These are phyloP conservation scores for Sugiyamaella novakii DNA, from an alignment of 1,139 yeast genomes.

Conservation along the genomic window DNA sequence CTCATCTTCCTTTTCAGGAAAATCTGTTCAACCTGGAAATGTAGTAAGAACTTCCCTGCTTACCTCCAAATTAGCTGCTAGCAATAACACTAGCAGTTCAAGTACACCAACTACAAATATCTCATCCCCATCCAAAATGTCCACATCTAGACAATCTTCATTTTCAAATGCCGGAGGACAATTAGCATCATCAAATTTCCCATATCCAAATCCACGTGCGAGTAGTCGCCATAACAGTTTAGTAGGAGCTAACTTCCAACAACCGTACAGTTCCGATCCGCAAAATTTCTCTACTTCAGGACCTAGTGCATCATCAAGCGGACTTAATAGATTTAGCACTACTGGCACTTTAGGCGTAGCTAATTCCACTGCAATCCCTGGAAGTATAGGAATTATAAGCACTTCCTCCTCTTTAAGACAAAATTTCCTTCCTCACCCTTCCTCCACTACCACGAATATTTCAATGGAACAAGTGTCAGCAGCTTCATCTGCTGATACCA, in stretches of 20 bases:
- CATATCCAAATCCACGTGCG: slow-evolving; percentile 28
- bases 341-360: too few species aligned
- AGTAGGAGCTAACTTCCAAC: slow-evolving; percentile 16
- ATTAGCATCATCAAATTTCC: slow-evolving; percentile 23
- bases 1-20: slow-evolving; percentile 13
- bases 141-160: slow-evolving; percentile 11
- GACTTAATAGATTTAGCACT: neutral
- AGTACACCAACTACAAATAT: slow-evolving; percentile 8
- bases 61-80: slow-evolving; percentile 38
- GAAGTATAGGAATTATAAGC: neutral
- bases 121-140: slow-evolving; percentile 16
- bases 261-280: slow-evolving; percentile 27
- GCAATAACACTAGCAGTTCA: slow-evolving; percentile 10
- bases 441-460: slow-evolving; percentile 36
- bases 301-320: slow-evolving; percentile 7
- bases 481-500: slow-evolving; percentile 27
- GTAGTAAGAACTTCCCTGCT: slow-evolving; percentile 35
- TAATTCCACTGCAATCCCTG: too few species aligned
- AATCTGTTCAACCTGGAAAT: slow-evolving; percentile 9
- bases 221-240: slow-evolving; percentile 23
- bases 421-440: slow-evolving; percentile 35
- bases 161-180: slow-evolving; percentile 7
- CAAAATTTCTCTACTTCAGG: slow-evolving; percentile 23
- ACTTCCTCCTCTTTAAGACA: slow-evolving; percentile 24
- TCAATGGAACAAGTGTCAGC: slow-evolving; percentile 35